A percentile compares a stretch with the other conserved stretches of the same genome.
Conservation (phyloP, 2,329 filamentous ascomycete species). For the Fusarium devonianum region DNA sequence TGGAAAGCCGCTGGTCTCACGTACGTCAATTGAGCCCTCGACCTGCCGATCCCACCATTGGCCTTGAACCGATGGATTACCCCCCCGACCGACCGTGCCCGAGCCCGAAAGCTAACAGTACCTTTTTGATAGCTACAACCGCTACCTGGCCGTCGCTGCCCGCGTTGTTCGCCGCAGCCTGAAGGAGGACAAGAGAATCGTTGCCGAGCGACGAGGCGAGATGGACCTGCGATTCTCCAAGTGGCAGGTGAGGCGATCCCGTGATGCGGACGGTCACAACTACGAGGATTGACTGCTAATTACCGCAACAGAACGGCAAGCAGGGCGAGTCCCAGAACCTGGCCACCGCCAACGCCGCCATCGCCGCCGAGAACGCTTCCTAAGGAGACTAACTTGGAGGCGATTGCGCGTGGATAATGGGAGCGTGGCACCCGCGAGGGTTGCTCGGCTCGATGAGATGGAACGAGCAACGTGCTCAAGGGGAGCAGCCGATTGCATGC, state of each 20-base stretch:
- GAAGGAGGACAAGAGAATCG: constrained; percentile 91
- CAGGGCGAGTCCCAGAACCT: constrained; percentile 85
- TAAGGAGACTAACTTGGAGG: constrained; percentile 38
- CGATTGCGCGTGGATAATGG: constrained; percentile 37
- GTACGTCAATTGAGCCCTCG: constrained; percentile 65
- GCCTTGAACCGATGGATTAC: constrained; percentile 2
- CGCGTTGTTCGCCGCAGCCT: constrained; percentile 95
- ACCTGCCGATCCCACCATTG: constrained; percentile 24
- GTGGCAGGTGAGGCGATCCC: constrained; percentile 76
- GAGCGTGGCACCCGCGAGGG: constrained; percentile 24
- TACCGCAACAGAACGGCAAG: constrained; percentile 83
- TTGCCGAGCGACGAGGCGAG: constrained; percentile 87
- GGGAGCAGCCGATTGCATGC: constrained; percentile 36
- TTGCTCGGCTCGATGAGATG: constrained; percentile 34
- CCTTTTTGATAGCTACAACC: constrained; percentile 84
- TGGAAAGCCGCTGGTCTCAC: constrained; percentile 98
- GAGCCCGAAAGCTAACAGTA: constrained; percentile 47
- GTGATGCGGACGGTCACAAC: constrained; percentile 2
- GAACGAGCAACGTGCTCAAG: constrained; percentile 33
- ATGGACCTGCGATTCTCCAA: constrained; percentile 90
- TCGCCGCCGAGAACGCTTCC: constrained; percentile 50
- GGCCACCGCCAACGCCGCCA: constrained; percentile 60
- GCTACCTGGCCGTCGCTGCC: constrained; percentile 94
- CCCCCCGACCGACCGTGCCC: constrained; percentile 22
- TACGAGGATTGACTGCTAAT: constrained; percentile 42